Evolutionary conservation across 2,329 filamentous ascomycete species (phyloP).

Genomic region (Apiospora malaysiana): DNA sequence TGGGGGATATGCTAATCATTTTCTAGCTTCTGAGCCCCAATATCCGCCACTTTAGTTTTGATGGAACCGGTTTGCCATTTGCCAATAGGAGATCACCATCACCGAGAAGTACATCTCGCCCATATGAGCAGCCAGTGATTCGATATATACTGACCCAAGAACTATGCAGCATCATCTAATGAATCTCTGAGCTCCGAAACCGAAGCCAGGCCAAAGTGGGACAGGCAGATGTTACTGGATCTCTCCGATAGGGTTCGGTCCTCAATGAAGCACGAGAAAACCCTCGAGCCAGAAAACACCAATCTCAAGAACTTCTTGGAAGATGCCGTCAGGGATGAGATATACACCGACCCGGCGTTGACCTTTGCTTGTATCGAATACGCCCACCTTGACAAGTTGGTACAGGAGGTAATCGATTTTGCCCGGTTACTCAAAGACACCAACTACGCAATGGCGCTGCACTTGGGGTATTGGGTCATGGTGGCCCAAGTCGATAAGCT

Average conservation of each 20-base stretch:
- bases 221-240: conserved; percentile 37
- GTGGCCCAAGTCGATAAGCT: conserved; percentile 42
- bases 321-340: conserved; percentile 46
- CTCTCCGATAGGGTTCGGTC: conserved; percentile 51
- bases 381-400: conserved; percentile 42
- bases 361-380: conserved; percentile 47
- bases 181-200: background rate
- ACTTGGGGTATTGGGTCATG: conserved; percentile 42
- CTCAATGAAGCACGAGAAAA: conserved; percentile 40
- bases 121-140: background rate
- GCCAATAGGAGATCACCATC: conserved; percentile 30
- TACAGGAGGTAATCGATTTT: conserved; percentile 51
- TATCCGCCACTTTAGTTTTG: conserved; percentile 37
- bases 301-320: conserved; percentile 43
- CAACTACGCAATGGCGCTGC: conserved; percentile 35
- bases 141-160: conserved; percentile 29
- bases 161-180: conserved; percentile 7
- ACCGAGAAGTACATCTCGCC: conserved; percentile 31
- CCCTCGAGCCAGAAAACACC: conserved; percentile 41
- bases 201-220: background rate
- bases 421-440: conserved; percentile 44
- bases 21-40: conserved; percentile 31
- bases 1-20: background rate
- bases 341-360: conserved; percentile 39
- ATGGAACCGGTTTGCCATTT: conserved; percentile 33